Percentiles rank a stretch among this genome's conserved stretches.
Conservation (phyloP, 2,329 filamentous ascomycete genomes). For the Talaromyces sp. region DNA sequence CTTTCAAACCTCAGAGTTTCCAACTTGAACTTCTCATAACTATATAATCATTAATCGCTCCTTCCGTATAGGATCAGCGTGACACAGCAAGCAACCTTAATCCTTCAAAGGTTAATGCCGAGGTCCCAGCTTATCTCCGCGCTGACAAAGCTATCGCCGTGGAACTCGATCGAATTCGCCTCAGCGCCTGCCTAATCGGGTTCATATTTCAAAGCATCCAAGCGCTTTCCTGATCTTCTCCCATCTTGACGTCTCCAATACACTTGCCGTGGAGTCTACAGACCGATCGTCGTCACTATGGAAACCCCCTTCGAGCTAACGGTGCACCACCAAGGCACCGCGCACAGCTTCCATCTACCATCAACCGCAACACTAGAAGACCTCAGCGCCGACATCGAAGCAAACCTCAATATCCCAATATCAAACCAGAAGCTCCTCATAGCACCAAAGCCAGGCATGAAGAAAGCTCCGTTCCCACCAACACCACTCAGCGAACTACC, state of each 20-base stretch:
- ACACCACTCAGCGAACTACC: conserved; percentile 38
- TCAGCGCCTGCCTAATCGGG: conserved; percentile 17
- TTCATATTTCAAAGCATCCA: conserved; percentile 7
- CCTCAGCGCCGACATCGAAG: conserved; percentile 39
- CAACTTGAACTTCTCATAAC: too few species aligned
- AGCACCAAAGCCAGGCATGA: conserved; percentile 50
- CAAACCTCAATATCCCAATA: conserved; percentile 41
- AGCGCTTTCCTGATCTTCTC: not conserved
- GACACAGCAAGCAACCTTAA: not conserved
- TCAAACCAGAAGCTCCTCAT: conserved; percentile 51
- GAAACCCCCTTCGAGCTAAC: conserved; percentile 44
- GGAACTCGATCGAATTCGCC: conserved; percentile 33
- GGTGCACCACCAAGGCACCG: conserved; percentile 58
- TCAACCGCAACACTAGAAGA: conserved; percentile 55
- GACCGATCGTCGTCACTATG: conserved; percentile 7
- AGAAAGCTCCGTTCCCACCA: conserved; percentile 48
- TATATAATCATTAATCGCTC: not conserved
- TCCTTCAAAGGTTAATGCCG: not conserved
- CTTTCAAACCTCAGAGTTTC: too few species aligned
- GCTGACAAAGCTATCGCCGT: conserved; percentile 26
- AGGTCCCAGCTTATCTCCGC: not conserved
- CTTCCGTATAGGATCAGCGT: not conserved
- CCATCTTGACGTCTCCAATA: not conserved
- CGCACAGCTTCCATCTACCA: conserved; percentile 52
- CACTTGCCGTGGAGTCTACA: not conserved